A percentile compares a stretch with the other conserved stretches of the same genome.
Evolutionary conservation across 2,329 filamentous ascomycete genomes (phyloP).

Genomic region (Aspergillus novofumigatus): DNA sequence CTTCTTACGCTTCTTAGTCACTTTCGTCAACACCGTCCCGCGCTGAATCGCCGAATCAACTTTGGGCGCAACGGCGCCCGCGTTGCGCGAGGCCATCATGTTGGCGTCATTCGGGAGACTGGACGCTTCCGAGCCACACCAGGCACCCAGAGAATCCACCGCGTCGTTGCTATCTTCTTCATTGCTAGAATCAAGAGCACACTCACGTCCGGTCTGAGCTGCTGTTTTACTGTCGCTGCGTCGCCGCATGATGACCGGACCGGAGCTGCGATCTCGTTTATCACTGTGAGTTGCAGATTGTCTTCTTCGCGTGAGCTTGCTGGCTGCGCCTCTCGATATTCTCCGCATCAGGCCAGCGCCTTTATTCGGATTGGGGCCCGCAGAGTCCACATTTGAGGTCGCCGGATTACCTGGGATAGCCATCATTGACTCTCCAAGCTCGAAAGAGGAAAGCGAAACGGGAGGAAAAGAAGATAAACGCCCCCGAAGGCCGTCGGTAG

Average conservation of each 20-base stretch:
- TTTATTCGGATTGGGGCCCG: conserved; percentile 49
- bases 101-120: conserved; percentile 36
- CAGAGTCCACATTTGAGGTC: conserved; percentile 53
- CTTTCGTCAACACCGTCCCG: conserved; percentile 73
- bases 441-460: conserved; percentile 52
- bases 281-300: conserved; percentile 72
- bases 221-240: conserved; percentile 86
- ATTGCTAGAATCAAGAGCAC: conserved; percentile 40
- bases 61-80: conserved; percentile 55
- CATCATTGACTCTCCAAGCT: conserved; percentile 70
- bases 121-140: conserved; percentile 39
- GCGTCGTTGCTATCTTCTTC: conserved; percentile 43
- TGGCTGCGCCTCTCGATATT: conserved; percentile 74
- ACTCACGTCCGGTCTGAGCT: conserved; percentile 49
- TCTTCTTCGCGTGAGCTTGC: conserved; percentile 64
- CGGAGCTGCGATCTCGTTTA: conserved; percentile 81
- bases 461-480: conserved; percentile 24
- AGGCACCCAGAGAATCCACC: conserved; percentile 41
- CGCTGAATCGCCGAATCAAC: conserved; percentile 72
- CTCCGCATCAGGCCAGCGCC: conserved; percentile 72
- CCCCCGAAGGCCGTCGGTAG: conserved; percentile 31
- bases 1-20: conserved; percentile 76
- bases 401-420: conserved; percentile 39
- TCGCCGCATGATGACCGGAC: conserved; percentile 79
- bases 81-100: conserved; percentile 30